Percentiles rank a stretch among this genome's conserved stretches.
Evolutionary conservation across 1,284 basidiomycete species (phyloP).

Genomic region (Trametes pubescens): DNA sequence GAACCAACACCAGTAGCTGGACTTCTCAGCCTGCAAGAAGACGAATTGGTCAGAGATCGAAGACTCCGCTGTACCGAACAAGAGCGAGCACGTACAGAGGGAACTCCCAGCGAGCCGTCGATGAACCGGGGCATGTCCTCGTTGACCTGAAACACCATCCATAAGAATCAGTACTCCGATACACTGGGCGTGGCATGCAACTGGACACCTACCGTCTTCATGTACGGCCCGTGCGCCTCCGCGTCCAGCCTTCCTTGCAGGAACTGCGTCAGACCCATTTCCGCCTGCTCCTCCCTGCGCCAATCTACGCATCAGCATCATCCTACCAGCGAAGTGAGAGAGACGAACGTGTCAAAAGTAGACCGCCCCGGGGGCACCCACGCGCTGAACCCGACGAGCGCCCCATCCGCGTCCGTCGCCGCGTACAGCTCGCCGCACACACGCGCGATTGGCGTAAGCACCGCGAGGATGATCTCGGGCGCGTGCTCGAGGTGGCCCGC

Average conservation of each 20-base stretch:
- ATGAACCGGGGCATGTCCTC: constrained; percentile 5
- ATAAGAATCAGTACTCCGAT: neutral
- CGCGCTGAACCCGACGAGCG: constrained; percentile 6
- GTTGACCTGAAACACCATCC: neutral
- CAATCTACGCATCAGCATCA: neutral
- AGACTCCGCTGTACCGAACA: neutral
- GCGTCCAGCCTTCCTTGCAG: neutral
- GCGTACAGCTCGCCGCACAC: constrained; percentile 10
- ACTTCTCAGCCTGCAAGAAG: neutral
- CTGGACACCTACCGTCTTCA: neutral
- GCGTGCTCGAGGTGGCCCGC: neutral
- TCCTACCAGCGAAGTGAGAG: neutral
- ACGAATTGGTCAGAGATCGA: too few species aligned
- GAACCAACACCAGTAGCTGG: constrained; percentile 15
- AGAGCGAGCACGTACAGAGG: neutral
- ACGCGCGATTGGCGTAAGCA: constrained; percentile 1
- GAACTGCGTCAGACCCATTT: constrained; percentile 5
- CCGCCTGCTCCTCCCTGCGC: constrained; percentile 2
- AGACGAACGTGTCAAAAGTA: constrained; percentile 2
- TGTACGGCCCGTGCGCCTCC: neutral
- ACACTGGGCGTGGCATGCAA: neutral
- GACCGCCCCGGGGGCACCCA: constrained; percentile 13
- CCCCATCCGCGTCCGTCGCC: constrained; percentile 7
- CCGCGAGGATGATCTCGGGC: constrained; percentile 2
- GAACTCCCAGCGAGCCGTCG: neutral